Evolutionary conservation across 176 grass and related monocot genomes (phyloP).

Genomic region (Cenchrus fungigraminus): DNA sequence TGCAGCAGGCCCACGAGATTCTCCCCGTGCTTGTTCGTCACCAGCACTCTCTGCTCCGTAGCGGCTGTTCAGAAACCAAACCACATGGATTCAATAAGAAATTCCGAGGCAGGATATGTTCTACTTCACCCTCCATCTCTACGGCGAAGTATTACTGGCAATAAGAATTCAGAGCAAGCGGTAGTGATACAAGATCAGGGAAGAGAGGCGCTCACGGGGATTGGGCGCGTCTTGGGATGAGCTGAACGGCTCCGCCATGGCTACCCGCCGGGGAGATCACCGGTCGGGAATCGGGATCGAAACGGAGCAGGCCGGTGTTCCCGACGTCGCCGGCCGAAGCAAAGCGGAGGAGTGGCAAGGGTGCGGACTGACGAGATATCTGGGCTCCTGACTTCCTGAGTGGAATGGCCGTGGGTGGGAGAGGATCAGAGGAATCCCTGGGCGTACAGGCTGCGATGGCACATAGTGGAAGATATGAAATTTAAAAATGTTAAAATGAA

Average conservation of each 20-base stretch:
- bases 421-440: neutral
- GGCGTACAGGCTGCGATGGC: too few species aligned
- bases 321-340: neutral
- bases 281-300: neutral
- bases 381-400: neutral
- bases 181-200: neutral
- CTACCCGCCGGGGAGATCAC: neutral
- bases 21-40: slow-evolving; percentile 77
- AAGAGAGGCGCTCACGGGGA: neutral
- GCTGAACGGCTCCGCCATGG: slow-evolving; percentile 12
- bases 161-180: neutral
- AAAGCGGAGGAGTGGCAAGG: neutral
- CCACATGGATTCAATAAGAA: neutral
- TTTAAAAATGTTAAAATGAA: too few species aligned
- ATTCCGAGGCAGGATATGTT: neutral
- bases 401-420: neutral
- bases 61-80: slow-evolving; percentile 37
- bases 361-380: neutral
- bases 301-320: neutral
- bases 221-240: neutral
- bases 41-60: slow-evolving; percentile 50
- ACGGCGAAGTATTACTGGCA: neutral
- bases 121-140: neutral
- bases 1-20: slow-evolving; percentile 76
- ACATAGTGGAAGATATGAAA: too few species aligned